Evolutionary conservation across 164 flowering plant species (phyloP).

Genomic region (Cinnamomum chago): DNA sequence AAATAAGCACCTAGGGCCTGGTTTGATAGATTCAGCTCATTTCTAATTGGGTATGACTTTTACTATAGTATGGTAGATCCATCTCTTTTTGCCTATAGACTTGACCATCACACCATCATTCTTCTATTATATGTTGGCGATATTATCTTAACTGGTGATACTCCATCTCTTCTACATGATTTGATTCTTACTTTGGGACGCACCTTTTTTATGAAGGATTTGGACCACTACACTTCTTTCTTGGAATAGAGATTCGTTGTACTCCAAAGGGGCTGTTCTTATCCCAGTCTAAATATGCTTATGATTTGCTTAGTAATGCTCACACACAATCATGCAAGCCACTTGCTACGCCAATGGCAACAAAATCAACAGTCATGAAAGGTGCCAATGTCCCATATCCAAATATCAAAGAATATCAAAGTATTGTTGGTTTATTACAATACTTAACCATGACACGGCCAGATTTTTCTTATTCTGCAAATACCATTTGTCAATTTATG

Average conservation of each 20-base stretch:
- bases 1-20: background rate
- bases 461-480: background rate
- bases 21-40: background rate
- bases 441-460: background rate
- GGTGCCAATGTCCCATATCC: background rate
- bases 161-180: background rate
- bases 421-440: background rate
- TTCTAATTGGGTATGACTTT: background rate
- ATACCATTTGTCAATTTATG: background rate
- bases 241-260: background rate
- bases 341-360: no score
- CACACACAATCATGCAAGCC: no score
- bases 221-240: background rate
- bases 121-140: background rate
- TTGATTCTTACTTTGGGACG: background rate
- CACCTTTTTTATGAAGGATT: conserved; percentile 3
- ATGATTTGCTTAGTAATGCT: no score
- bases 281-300: background rate
- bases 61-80: background rate
- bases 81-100: background rate
- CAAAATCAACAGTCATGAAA: no score
- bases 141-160: background rate
- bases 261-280: no score
- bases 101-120: background rate
- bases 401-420: background rate